Conservation (phyloP, 495 filamentous ascomycete genomes). For the Penicillium steckii region DNA sequence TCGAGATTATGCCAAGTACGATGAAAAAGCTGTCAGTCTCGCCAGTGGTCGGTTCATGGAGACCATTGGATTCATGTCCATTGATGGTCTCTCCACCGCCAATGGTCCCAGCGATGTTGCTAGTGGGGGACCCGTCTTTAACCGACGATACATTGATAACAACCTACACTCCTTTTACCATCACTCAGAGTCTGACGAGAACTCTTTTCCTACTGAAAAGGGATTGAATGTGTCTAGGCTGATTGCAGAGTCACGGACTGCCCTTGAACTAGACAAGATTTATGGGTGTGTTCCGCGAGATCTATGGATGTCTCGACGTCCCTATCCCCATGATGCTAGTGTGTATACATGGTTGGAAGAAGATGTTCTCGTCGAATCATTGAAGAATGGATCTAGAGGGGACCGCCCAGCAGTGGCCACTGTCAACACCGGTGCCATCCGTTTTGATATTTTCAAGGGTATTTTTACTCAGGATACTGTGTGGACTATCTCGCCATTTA, state of each 20-base stretch:
- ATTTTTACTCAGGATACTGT: constrained; percentile 82
- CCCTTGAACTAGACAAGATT: constrained; percentile 66
- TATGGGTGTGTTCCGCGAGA: constrained; percentile 83
- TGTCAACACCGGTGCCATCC: constrained; percentile 84
- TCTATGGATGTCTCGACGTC: constrained; percentile 74
- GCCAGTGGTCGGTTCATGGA: constrained; percentile 96
- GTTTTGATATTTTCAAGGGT: constrained; percentile 94
- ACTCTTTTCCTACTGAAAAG: constrained; percentile 74
- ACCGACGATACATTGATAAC: constrained; percentile 89
- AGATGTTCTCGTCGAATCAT: constrained; percentile 64
- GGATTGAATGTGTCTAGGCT: constrained; percentile 70
- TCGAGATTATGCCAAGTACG: constrained; percentile 79
- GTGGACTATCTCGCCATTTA: constrained; percentile 86
- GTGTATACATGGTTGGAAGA: constrained; percentile 80
- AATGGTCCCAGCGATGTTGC: constrained; percentile 34
- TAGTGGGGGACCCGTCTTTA: constrained; percentile 60
- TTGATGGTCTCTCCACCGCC: constrained; percentile 61
- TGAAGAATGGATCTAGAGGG: constrained; percentile 48
- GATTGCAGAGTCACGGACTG: constrained; percentile 68
- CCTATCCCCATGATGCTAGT: constrained; percentile 66
- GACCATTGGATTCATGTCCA: constrained; percentile 94
- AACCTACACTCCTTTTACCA: constrained; percentile 84
- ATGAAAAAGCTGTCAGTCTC: constrained; percentile 74
- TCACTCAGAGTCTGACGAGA: constrained; percentile 68
- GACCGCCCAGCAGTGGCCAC: constrained; percentile 66